Evolutionary conservation across 495 filamentous ascomycete genomes (phyloP).

Genomic region (Melanomma pulvis-pyrius): DNA sequence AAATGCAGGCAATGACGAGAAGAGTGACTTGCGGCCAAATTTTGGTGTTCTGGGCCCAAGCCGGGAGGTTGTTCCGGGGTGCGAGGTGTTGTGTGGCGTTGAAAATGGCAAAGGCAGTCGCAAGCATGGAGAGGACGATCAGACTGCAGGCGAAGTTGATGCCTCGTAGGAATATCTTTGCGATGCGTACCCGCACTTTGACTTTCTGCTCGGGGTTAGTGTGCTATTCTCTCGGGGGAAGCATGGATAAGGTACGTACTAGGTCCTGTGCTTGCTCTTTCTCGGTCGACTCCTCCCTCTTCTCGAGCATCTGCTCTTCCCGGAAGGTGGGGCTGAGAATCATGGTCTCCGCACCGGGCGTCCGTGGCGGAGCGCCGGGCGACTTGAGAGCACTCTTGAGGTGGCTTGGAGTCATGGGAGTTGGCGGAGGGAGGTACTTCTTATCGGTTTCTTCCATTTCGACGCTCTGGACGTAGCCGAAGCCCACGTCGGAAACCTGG

Average conservation of each 20-base stretch:
- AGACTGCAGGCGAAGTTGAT: conserved; percentile 96
- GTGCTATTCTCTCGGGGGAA: neutral
- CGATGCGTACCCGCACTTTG: conserved; percentile 88
- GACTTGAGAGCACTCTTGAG: conserved; percentile 84
- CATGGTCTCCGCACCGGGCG: conserved; percentile 35
- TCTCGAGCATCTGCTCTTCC: conserved; percentile 82
- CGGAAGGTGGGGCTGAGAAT: conserved; percentile 86
- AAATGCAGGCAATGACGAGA: conserved; percentile 74
- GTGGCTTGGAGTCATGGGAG: conserved; percentile 53
- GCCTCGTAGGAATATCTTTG: conserved; percentile 88
- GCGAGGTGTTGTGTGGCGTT: conserved; percentile 75
- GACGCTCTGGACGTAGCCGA: conserved; percentile 74
- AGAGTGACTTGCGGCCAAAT: conserved; percentile 89
- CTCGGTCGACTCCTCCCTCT: conserved; percentile 73
- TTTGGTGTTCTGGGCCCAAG: conserved; percentile 79
- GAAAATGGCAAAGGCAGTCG: conserved; percentile 85
- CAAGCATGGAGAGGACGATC: conserved; percentile 87
- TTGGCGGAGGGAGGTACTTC: conserved; percentile 55
- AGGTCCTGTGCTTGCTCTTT: conserved; percentile 82
- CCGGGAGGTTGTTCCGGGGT: conserved; percentile 72
- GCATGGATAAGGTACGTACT: conserved; percentile 56
- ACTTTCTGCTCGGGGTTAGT: conserved; percentile 68
- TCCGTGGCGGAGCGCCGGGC: conserved; percentile 74
- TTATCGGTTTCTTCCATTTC: conserved; percentile 50
- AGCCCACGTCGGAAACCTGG: conserved; percentile 82